These are phyloP conservation scores for Fusarium coicis DNA, from an alignment of 2,329 filamentous ascomycete species.

Conservation along the genomic window DNA sequence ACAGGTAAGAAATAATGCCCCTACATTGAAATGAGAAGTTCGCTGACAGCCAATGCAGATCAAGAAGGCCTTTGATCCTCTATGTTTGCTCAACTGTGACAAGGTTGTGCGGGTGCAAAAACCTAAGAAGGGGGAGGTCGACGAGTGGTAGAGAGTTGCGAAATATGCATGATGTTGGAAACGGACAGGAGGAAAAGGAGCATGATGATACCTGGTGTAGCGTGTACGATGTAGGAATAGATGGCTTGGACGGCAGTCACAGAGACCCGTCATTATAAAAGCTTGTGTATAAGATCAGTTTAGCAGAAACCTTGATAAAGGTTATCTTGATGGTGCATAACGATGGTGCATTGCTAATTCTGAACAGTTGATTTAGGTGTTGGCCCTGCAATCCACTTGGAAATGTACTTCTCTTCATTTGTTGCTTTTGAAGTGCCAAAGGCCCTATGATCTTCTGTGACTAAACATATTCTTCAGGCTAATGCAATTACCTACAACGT, in stretches of 20 bases:
- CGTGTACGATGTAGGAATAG: constrained; percentile 35
- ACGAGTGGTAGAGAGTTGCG: constrained; percentile 53
- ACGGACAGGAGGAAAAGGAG: neutral
- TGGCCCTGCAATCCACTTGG: neutral
- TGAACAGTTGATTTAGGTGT: neutral
- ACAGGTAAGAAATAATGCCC: constrained; percentile 63
- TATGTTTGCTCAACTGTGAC: constrained; percentile 76
- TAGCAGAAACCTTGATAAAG: neutral
- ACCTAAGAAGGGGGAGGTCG: constrained; percentile 55
- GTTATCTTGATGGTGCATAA: neutral
- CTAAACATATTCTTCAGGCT: neutral
- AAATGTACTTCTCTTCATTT: neutral
- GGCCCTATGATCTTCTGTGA: neutral
- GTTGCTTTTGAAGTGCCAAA: too few species aligned
- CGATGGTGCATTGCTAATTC: neutral
- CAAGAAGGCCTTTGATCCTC: constrained; percentile 82
- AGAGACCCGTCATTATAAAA: neutral
- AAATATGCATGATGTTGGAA: neutral
- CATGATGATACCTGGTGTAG: constrained; percentile 26
- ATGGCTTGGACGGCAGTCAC: constrained; percentile 9
- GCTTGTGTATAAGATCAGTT: constrained; percentile 18
- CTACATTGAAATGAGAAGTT: neutral
- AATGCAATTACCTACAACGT: neutral
- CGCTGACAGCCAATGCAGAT: constrained; percentile 60
- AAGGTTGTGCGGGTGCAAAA: constrained; percentile 72